phyloP scores from a whole-genome alignment of 768 basidiomycete species.

The Trametes gibbosa region DNA sequence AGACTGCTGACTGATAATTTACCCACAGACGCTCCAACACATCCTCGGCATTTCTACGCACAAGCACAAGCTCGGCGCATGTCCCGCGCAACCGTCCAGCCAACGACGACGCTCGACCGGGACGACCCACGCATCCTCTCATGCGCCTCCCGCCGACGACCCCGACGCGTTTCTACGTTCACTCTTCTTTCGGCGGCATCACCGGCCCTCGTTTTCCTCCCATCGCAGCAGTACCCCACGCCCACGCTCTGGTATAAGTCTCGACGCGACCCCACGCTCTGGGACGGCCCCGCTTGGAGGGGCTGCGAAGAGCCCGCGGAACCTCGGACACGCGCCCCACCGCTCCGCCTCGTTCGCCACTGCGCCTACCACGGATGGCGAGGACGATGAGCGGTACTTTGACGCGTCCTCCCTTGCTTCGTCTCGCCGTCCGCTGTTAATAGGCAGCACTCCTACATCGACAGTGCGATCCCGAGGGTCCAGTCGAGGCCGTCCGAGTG shows the following conservation, averaged over 20 bases:
- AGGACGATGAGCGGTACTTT: conserved; percentile 20
- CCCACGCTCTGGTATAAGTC: conserved; percentile 15
- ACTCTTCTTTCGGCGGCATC: conserved; percentile 26
- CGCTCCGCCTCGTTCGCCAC: conserved; percentile 20
- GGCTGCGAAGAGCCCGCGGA: neutral
- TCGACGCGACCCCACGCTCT: conserved; percentile 17
- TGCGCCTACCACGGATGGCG: conserved; percentile 14
- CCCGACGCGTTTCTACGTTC: conserved; percentile 23
- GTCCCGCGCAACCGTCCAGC: conserved; percentile 28
- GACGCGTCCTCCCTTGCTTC: conserved; percentile 26
- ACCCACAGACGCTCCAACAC: conserved; percentile 50
- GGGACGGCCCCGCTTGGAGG: conserved; percentile 9
- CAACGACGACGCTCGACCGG: neutral
- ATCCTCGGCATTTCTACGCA: conserved; percentile 61
- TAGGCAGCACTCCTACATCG: conserved; percentile 15
- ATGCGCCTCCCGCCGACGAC: neutral
- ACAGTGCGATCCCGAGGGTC: conserved; percentile 23
- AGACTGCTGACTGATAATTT: neutral
- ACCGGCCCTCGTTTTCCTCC: conserved; percentile 8
- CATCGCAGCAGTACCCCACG: conserved; percentile 13
- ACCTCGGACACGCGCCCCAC: conserved; percentile 4
- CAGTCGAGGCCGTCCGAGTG: conserved; percentile 9
- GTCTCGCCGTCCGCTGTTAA: conserved; percentile 21
- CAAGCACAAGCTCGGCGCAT: conserved; percentile 47
- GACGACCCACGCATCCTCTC: conserved; percentile 25